Evolutionary conservation across 257 asterid species (phyloP).

Genomic region (Nicotiana knightiana): DNA sequence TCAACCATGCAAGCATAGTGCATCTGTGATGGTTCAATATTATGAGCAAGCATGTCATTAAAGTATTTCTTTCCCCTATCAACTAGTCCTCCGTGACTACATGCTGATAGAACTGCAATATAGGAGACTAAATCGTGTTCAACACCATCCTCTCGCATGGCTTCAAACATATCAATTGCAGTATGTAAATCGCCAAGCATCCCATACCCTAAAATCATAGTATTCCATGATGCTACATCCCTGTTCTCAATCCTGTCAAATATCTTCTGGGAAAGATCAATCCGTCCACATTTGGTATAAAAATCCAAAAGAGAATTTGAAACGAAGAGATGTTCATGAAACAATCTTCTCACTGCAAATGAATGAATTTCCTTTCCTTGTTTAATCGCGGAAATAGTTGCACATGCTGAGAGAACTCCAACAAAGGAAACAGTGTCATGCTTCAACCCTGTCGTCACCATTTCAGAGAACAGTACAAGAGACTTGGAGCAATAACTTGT

Average conservation of each 20-base stretch:
- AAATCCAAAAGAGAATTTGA: slow-evolving; percentile 67
- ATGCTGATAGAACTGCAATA: slow-evolving; percentile 58
- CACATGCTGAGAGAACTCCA: slow-evolving; percentile 73
- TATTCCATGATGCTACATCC: slow-evolving; percentile 73
- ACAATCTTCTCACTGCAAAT: slow-evolving; percentile 41
- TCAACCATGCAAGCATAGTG: slow-evolving; percentile 88
- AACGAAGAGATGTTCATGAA: slow-evolving; percentile 46
- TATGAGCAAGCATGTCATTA: slow-evolving; percentile 41
- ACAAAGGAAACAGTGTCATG: slow-evolving; percentile 48
- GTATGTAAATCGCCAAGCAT: slow-evolving; percentile 54
- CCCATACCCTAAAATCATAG: slow-evolving; percentile 68
- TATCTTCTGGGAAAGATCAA: slow-evolving; percentile 40
- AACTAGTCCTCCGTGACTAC: slow-evolving; percentile 69
- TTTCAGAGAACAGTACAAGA: slow-evolving; percentile 50
- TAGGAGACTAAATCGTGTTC: slow-evolving; percentile 51
- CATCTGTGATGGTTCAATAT: slow-evolving; percentile 53
- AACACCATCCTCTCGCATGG: slow-evolving; percentile 45
- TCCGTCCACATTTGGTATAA: slow-evolving; percentile 59
- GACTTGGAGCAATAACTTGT: slow-evolving; percentile 40
- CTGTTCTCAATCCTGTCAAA: slow-evolving; percentile 39
- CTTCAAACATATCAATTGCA: slow-evolving; percentile 52
- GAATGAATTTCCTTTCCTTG: slow-evolving; percentile 75
- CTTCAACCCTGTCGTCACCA: slow-evolving; percentile 44
- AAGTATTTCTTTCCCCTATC: slow-evolving; percentile 45
- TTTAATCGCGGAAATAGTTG: slow-evolving; percentile 50